These are phyloP conservation scores for Boletus tomentosulus DNA, from an alignment of 768 basidiomycete genomes.

Conservation along the genomic window DNA sequence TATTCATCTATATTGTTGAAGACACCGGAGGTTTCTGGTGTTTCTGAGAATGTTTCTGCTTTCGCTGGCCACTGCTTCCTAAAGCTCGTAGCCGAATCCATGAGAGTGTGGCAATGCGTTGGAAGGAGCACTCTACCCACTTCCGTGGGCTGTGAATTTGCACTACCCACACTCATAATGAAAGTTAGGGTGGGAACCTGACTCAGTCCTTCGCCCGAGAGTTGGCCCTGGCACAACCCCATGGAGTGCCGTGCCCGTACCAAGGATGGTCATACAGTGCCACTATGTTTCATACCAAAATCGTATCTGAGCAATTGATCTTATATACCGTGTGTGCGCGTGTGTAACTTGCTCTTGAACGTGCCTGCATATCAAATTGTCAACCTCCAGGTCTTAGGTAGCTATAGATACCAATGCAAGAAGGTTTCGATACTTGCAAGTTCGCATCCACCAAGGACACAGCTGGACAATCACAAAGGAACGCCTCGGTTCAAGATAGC, in stretches of 20 bases:
- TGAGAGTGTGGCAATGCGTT: background rate
- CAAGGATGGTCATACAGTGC: background rate
- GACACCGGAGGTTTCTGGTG: background rate
- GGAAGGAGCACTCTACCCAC: background rate
- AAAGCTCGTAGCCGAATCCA: background rate
- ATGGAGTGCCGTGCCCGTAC: background rate
- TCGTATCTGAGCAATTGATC: background rate
- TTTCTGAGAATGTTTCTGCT: background rate
- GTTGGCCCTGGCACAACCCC: background rate
- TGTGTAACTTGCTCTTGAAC: background rate
- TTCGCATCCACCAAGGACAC: background rate
- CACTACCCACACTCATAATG: background rate
- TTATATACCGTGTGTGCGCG: background rate
- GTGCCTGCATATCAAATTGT: background rate
- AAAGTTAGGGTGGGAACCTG: background rate
- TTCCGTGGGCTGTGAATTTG: background rate
- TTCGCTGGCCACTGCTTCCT: background rate
- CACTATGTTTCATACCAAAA: background rate
- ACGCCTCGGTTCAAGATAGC: background rate
- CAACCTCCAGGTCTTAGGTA: too few relatives aligned
- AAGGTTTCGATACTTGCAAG: background rate
- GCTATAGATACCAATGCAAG: too few relatives aligned
- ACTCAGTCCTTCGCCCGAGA: background rate
- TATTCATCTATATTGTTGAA: background rate
- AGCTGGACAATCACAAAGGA: background rate